Evolutionary conservation across 345 rosid species (phyloP), one percentile per base, ranked within the genome.

Genomic region (Excoecaria cochinchinensis): DNA sequence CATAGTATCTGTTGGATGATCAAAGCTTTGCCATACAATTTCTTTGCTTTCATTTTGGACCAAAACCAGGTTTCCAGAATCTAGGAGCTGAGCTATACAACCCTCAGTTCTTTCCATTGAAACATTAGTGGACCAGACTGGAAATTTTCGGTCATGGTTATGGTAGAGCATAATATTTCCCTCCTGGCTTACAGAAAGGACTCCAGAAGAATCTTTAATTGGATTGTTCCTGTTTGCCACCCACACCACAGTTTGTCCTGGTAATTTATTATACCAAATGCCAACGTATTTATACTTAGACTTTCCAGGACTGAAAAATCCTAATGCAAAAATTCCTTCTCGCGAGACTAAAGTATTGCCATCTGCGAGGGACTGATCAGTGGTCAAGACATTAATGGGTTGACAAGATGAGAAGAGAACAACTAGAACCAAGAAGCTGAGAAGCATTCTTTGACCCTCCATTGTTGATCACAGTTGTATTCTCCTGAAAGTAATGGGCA

Each of bases 1-100:
- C 73, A 53, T 52, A 8, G 62, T 70, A 52, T 70, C 60, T 3
- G 71, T 63, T 12, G 80, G 80, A 42, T 77, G 3, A 76, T 76
- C 56, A 61, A 76, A 70, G 21, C 80, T 77, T 56, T 77, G 75
- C 80, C 79, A 69, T 17, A 69, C 44, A 51, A 76, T 42, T 16
- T 21, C 42, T 55, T 52, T 13, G 14, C 40, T 53, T 56, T 68
- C 73, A 24, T 57, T 36, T 15, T 17, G 67, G 31, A 67, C 36
- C 66, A 75, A 31, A 39, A 75, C 73, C 14, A 76, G 36, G 16
- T 76, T 68, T 16, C 79, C 79, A 15, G 67, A 46, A 47, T 69
- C 73, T 60, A 60, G 40, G 1, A 69, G 60, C 52, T 47, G 53
- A 48, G 74, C 79, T 31, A 9, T 51, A 46, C 6, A 22, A 4